Base-by-base conservation (phyloP, 1,139 yeast species). In the Lodderomyces elongisporus region DNA sequence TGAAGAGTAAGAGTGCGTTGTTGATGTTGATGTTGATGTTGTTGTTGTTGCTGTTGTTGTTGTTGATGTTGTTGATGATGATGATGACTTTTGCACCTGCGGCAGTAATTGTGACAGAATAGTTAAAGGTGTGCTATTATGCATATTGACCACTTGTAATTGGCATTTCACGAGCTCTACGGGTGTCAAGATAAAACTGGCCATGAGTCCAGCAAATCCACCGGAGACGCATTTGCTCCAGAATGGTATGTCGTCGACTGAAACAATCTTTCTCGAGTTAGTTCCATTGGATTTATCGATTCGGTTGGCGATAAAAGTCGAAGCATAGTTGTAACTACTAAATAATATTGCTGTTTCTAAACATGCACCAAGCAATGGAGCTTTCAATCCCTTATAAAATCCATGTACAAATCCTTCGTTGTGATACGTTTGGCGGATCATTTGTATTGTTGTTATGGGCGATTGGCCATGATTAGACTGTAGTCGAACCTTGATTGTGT, bases 301-400 rank as follows among this genome's bases (percentile, higher is more conserved):
- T 20, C 10, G 22, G 6, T 24, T 24, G 14, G 26, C 26, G 8
- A 24, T 7, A 6, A 10, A 6, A 7, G 14, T 24, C 12, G 26
- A 24, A 16, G 93, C 85, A 42, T 59, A 50, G 41, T 70, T 74
- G 50, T 74, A 80, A 13, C 87, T 75, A 43, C 81, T 81, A 49
- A 84, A 55, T 20, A 56, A 41, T 1, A 56, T 47, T 20, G 60
- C 88, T 37, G 81, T 84, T 54, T 89, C 97, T 34, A 85, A 66
- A 25, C 95, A 83, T 0, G 96, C 95, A 1, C 96, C 96, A 14
- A 82, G 53, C 33, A 88, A 60, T 0, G 97, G 97, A 0, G 95
- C 85, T 15, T 77, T 60, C 8, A 89, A 57, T 1, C 97, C 93
- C 51, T 72, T 72, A 43, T 63, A 67, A 44, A 69, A 65, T 4